A percentile compares a stretch with the other conserved stretches of the same genome.
Conservation (phyloP, 148 eudicot genomes). For the Simmondsia chinensis region DNA sequence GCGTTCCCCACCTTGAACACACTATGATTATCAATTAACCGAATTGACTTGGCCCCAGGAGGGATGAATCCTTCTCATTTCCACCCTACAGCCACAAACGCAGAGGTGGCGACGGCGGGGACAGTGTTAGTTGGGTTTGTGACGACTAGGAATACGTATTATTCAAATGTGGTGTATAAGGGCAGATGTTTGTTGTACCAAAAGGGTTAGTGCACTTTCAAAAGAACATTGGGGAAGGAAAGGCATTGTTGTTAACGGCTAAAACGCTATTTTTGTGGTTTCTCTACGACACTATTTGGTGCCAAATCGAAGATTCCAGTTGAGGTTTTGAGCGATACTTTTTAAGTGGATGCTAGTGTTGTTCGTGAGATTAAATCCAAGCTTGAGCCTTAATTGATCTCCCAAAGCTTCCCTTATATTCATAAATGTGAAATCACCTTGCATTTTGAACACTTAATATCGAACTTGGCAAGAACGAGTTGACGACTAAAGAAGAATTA, state of each 20-base stretch:
- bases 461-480: no score
- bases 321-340: constrained; percentile 25
- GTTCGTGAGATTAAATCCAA: constrained; percentile 20
- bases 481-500: no score
- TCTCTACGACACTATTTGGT: constrained; percentile 18
- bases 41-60: constrained; percentile 22
- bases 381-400: no score
- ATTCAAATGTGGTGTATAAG: constrained; percentile 16
- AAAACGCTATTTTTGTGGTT: constrained; percentile 25
- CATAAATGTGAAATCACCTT: no score
- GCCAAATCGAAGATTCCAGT: constrained; percentile 23
- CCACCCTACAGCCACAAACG: constrained; percentile 36
- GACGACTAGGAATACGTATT: constrained; percentile 22
- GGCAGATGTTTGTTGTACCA: constrained; percentile 40
- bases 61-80: constrained; percentile 38
- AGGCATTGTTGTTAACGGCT: constrained; percentile 35
- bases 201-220: constrained; percentile 39
- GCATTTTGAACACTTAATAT: no score
- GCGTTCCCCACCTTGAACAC: constrained; percentile 36
- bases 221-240: constrained; percentile 22
- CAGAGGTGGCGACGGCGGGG: constrained; percentile 20
- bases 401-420: no score
- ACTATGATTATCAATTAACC: constrained; percentile 33
- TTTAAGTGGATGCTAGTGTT: constrained; percentile 18
- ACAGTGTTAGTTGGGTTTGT: constrained; percentile 33